Conservation (phyloP, 805 yeast species). For the Komagataella ulmi region DNA sequence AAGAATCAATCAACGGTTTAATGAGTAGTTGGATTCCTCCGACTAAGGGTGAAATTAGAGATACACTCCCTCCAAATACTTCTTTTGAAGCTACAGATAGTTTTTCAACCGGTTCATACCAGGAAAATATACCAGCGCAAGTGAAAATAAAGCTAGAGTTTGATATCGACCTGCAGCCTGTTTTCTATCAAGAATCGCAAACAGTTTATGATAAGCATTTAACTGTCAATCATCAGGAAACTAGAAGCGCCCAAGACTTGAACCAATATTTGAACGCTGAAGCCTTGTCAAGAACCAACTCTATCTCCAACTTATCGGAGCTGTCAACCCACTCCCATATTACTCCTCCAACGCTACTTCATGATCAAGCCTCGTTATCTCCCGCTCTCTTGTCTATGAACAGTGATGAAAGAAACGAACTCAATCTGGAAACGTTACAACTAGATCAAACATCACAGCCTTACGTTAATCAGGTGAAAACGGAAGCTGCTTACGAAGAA, state of each 20-base stretch:
- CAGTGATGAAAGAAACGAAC: background rate
- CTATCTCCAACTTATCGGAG: background rate
- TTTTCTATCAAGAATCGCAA: background rate
- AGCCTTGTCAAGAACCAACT: background rate
- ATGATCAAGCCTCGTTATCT: background rate
- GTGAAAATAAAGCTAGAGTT: background rate
- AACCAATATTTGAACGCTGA: background rate
- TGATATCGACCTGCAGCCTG: background rate
- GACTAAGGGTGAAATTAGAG: background rate
- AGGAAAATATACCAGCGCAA: background rate
- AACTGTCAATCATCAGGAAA: background rate
- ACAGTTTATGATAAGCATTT: background rate
- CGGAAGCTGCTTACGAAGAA: slow-evolving; percentile 4
- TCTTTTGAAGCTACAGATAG: background rate
- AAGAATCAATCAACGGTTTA: background rate
- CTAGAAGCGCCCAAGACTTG: background rate
- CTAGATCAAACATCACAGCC: background rate
- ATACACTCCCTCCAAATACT: background rate
- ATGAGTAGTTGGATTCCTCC: background rate
- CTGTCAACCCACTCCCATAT: background rate
- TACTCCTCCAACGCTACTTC: background rate
- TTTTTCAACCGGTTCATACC: background rate
- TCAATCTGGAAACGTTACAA: background rate
- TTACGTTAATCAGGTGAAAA: background rate
- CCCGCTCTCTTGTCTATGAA: background rate